These are phyloP conservation scores for Debaryomycetaceae sp. DNA, from an alignment of 1,139 yeast genomes.

Conservation along the genomic window DNA sequence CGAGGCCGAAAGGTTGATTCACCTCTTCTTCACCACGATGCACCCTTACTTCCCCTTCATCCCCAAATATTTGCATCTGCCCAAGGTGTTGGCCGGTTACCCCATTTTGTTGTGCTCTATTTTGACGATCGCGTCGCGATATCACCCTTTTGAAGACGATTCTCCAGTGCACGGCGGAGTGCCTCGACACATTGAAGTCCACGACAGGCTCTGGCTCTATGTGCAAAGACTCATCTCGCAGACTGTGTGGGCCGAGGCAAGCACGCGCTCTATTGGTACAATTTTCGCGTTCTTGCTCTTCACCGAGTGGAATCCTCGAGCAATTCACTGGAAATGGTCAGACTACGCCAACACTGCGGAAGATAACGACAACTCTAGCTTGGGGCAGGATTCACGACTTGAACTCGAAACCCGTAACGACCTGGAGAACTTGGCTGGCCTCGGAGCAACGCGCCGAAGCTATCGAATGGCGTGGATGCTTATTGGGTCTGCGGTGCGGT, in stretches of 20 bases:
- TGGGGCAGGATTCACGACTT: slow-evolving; percentile 28
- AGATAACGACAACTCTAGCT: slow-evolving; percentile 17
- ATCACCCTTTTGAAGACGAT: slow-evolving; percentile 51
- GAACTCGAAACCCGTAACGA: no score
- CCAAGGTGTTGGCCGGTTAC: slow-evolving; percentile 65
- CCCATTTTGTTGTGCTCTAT: slow-evolving; percentile 80
- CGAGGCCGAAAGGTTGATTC: slow-evolving; percentile 63
- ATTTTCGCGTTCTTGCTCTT: slow-evolving; percentile 79
- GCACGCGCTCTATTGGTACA: slow-evolving; percentile 82
- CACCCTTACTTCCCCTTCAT: slow-evolving; percentile 89
- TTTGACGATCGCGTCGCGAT: slow-evolving; percentile 73
- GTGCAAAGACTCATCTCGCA: slow-evolving; percentile 80
- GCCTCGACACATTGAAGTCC: slow-evolving; percentile 57
- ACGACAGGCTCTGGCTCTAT: slow-evolving; percentile 76
- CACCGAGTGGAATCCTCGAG: slow-evolving; percentile 94
- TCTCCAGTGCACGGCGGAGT: slow-evolving; percentile 24
- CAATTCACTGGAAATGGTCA: slow-evolving; percentile 83
- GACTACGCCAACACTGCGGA: slow-evolving; percentile 75
- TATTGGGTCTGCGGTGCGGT: slow-evolving; percentile 78
- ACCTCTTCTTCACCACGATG: slow-evolving; percentile 68
- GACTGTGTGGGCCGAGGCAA: slow-evolving; percentile 93
- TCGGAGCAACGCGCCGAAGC: slow-evolving; percentile 81
- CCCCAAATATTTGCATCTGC: slow-evolving; percentile 67
- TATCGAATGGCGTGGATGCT: slow-evolving; percentile 94
- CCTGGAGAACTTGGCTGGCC: slow-evolving; percentile 64